phyloP scores from a whole-genome alignment of 441 rosid species.

The Erodium trifolium region DNA sequence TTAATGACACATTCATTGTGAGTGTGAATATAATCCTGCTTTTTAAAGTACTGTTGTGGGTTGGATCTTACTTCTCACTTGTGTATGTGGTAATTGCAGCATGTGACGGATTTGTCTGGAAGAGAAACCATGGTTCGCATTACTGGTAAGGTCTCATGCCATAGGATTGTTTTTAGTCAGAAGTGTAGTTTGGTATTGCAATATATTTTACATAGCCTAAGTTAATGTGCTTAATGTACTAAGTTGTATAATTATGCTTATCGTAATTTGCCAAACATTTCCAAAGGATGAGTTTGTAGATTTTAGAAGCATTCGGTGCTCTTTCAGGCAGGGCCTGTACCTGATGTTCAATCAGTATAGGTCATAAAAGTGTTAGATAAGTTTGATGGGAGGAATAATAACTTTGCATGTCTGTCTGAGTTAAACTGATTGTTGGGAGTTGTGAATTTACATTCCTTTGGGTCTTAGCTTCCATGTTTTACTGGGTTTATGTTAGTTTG shows the following conservation, averaged over 20 bases:
- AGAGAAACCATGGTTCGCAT: constrained; percentile 25
- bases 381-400: too few relatives aligned
- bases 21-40: too few relatives aligned
- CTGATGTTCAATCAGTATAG: too few relatives aligned
- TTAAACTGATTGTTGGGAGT: too few relatives aligned
- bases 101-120: constrained; percentile 23
- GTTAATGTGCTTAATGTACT: neutral
- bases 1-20: too few relatives aligned
- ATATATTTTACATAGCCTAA: neutral
- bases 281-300: neutral
- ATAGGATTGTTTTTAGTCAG: neutral
- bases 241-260: neutral
- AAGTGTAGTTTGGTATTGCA: neutral
- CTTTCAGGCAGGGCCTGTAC: neutral
- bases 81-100: constrained; percentile 31
- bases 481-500: too few relatives aligned
- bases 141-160: constrained; percentile 39
- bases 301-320: neutral
- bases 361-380: too few relatives aligned
- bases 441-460: too few relatives aligned
- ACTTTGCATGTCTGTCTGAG: too few relatives aligned
- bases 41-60: too few relatives aligned
- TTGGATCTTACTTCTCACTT: neutral
- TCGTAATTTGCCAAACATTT: neutral
- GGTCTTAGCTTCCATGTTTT: too few relatives aligned